A percentile compares a stretch with the other conserved stretches of the same genome.
These are phyloP conservation scores for Cercospora zeae-maydis DNA, from an alignment of 2,329 filamentous ascomycete species.

Conservation along the genomic window DNA sequence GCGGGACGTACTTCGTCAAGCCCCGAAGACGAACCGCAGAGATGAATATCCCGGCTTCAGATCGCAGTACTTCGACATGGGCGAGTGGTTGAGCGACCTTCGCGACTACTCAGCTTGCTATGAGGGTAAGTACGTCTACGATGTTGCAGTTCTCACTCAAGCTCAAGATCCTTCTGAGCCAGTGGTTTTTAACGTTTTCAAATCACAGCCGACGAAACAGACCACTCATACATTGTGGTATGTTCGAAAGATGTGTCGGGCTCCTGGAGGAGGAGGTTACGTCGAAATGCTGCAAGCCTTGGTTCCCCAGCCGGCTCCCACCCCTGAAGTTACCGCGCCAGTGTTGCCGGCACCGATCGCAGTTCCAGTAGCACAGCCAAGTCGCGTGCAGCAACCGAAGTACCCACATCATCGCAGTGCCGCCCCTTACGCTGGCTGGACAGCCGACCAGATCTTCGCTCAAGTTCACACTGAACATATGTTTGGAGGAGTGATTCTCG, in stretches of 20 bases:
- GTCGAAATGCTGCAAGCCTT: neutral
- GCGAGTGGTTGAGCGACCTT: neutral
- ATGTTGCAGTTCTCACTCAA: neutral
- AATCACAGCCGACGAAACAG: neutral
- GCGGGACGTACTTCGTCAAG: neutral
- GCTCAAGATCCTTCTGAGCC: neutral
- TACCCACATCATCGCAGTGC: neutral
- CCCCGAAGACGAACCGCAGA: too few species aligned
- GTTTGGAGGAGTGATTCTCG: neutral
- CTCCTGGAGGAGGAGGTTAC: neutral
- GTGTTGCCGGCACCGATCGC: neutral
- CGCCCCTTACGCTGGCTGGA: neutral
- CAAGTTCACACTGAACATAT: neutral
- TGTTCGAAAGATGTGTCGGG: neutral
- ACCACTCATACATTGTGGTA: neutral
- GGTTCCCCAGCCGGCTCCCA: neutral
- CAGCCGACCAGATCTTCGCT: neutral
- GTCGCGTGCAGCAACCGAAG: neutral
- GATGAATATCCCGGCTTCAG: neutral
- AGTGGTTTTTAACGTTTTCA: neutral
- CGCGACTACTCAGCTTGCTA: neutral
- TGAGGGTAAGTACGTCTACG: neutral
- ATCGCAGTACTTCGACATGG: neutral
- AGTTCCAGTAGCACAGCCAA: neutral
- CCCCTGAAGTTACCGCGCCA: neutral